Percentiles rank a stretch among this genome's conserved stretches.
phyloP scores from a whole-genome alignment of 345 rosid species.

The Eucalyptus curtisii region DNA sequence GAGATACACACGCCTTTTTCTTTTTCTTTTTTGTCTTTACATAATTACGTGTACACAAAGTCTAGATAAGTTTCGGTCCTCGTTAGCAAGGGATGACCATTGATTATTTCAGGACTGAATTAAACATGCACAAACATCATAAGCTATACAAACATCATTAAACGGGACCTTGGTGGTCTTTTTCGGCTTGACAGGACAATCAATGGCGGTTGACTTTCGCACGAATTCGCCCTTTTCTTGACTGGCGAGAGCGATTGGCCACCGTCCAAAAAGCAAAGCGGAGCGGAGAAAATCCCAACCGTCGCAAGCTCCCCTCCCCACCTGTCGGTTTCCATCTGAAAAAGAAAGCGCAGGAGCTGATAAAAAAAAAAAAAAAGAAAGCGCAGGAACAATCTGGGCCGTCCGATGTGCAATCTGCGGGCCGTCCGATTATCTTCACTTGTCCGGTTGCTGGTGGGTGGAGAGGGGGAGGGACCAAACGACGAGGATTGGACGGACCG shows the following conservation, averaged over 20 bases:
- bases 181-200: not conserved
- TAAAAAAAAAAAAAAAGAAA: no score
- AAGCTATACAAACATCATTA: no score
- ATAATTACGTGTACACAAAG: not conserved
- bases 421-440: not conserved
- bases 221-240: rapidly evolving
- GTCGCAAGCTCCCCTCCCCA: not conserved
- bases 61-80: not conserved
- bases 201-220: not conserved
- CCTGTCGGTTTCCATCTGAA: not conserved
- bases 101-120: not conserved
- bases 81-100: no score
- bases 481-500: not conserved
- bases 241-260: not conserved
- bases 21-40: no score
- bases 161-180: not conserved
- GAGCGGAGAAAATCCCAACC: not conserved
- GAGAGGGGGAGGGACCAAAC: not conserved
- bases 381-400: not conserved
- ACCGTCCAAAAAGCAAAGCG: not conserved
- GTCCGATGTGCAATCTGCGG: not conserved
- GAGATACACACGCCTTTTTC: no score
- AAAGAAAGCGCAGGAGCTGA: not conserved
- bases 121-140: not conserved
- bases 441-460: not conserved